These are phyloP conservation scores for Gracilariopsis chorda DNA, from an alignment of 23 red algal genomes.

Conservation along the genomic window DNA sequence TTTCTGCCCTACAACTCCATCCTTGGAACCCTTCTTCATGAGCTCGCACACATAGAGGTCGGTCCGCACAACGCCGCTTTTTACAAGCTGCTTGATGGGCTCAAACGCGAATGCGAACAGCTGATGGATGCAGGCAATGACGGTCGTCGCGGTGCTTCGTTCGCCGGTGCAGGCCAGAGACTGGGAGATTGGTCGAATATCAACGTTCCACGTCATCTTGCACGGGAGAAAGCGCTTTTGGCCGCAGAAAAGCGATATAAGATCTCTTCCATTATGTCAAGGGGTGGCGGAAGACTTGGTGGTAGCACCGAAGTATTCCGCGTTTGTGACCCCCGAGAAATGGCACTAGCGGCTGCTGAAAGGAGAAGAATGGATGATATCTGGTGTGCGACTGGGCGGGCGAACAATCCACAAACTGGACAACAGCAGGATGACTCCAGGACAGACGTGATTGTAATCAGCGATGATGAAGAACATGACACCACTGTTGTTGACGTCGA, in stretches of 20 bases:
- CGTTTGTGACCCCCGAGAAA: conserved; percentile 34
- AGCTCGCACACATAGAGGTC: conserved; percentile 76
- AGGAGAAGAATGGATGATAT: conserved; percentile 22
- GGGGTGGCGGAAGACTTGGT: background rate
- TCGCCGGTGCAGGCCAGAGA: background rate
- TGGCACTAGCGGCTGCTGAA: conserved; percentile 48
- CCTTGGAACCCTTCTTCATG: conserved; percentile 84
- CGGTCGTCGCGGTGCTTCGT: background rate
- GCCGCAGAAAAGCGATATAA: background rate
- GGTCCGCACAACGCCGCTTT: conserved; percentile 61
- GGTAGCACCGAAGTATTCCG: background rate
- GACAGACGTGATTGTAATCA: background rate
- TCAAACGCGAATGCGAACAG: conserved; percentile 39
- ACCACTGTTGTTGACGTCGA: too few species aligned
- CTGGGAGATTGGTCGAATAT: too few species aligned
- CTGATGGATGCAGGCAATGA: background rate
- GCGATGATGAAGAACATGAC: background rate
- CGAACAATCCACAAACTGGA: background rate
- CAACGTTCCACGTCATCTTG: background rate
- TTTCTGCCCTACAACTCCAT: conserved; percentile 69
- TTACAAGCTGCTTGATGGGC: conserved; percentile 58
- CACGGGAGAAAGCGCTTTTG: background rate
- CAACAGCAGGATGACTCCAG: background rate
- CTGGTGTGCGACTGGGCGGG: background rate
- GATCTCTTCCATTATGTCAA: background rate